Evolutionary conservation across 139 green algal species (phyloP).

Genomic region (Tetratostichococcus sp.): DNA sequence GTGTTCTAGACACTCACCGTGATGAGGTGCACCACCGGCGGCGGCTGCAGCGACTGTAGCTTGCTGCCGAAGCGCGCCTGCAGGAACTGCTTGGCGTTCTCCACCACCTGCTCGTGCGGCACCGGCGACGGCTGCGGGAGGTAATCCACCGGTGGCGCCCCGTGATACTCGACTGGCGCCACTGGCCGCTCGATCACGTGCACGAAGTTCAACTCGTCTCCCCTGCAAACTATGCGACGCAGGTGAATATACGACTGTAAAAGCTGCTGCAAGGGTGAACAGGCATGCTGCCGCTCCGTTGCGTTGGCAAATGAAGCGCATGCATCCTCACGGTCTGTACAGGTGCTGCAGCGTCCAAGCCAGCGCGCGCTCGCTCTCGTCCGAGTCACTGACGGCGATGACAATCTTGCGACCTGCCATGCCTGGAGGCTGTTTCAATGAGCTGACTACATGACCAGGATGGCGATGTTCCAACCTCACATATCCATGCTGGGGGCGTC

Average conservation of each 20-base stretch:
- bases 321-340: background rate
- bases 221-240: slow-evolving; percentile 2
- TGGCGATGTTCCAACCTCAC: no score
- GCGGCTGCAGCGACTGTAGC: slow-evolving; percentile 18
- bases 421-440: no score
- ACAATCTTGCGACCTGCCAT: background rate
- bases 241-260: no score
- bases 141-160: slow-evolving; percentile 55
- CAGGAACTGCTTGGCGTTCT: slow-evolving; percentile 53
- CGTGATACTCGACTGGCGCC: slow-evolving; percentile 25
- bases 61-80: slow-evolving; percentile 32
- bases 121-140: slow-evolving; percentile 43
- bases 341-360: background rate
- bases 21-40: slow-evolving; percentile 59
- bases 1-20: no score
- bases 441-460: no score
- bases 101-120: slow-evolving; percentile 42
- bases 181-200: slow-evolving; percentile 52
- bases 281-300: no score
- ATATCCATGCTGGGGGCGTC: no score
- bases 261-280: no score
- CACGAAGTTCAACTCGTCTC: slow-evolving; percentile 43
- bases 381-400: background rate
- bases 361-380: background rate
- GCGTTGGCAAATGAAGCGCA: no score